Percentiles rank a stretch among this genome's conserved stretches.
Conservation (phyloP, 805 yeast genomes). For the Maudiozyma pseudohumilis region DNA sequence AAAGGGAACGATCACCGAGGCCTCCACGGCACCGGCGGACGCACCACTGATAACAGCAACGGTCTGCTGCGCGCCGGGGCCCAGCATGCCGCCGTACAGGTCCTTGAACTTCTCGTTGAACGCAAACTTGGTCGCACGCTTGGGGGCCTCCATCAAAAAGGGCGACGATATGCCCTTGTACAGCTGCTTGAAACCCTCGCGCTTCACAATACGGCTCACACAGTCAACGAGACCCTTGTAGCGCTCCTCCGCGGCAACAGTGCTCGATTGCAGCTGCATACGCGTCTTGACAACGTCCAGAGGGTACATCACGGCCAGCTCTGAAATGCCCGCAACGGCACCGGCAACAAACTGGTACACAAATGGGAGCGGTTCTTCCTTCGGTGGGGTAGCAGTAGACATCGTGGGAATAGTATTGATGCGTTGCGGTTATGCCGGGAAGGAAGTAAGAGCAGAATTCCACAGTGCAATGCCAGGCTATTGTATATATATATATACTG, state of each 20-base stretch:
- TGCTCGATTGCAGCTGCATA: conserved; percentile 6
- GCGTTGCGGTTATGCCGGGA: too few relatives aligned
- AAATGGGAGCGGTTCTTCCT: conserved; percentile 56
- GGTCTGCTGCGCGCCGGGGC: conserved; percentile 65
- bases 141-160: conserved; percentile 97
- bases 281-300: conserved; percentile 90
- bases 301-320: conserved; percentile 91
- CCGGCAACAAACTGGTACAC: conserved; percentile 85
- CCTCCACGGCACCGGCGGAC: conserved; percentile 94
- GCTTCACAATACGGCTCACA: conserved; percentile 67
- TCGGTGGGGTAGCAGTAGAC: background rate
- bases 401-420: too few relatives aligned
- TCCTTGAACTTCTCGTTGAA: conserved; percentile 96
- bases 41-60: conserved; percentile 91
- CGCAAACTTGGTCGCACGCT: conserved; percentile 96
- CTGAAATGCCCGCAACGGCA: conserved; percentile 95
- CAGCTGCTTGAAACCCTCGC: conserved; percentile 75
- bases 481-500: too few relatives aligned
- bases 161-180: conserved; percentile 96
- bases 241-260: conserved; percentile 15
- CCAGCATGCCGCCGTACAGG: conserved; percentile 63
- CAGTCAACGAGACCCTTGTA: conserved; percentile 83
- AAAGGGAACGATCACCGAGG: conserved; percentile 95
- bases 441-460: too few relatives aligned
- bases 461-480: too few relatives aligned